A percentile compares a stretch with the other conserved stretches of the same genome.
Evolutionary conservation across 768 basidiomycete genomes (phyloP).

Genomic region (Boletus rufocinnamomeus): DNA sequence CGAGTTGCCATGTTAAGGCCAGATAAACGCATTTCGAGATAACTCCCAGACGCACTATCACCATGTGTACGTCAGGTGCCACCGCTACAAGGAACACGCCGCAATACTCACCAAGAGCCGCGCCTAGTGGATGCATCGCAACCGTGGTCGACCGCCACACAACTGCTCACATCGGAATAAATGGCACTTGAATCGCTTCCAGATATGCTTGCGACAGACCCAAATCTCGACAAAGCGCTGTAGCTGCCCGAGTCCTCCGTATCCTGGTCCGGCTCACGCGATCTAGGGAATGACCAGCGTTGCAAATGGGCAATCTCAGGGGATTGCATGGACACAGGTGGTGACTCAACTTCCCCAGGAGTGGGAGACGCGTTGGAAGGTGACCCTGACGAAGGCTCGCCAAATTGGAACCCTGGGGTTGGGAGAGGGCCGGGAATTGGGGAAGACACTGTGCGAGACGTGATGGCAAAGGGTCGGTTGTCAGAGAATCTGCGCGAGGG

Average conservation of each 20-base stretch:
- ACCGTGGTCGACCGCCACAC: conserved; percentile 34
- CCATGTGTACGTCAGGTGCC: conserved; percentile 25
- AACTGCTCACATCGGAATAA: conserved; percentile 47
- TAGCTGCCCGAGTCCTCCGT: conserved; percentile 55
- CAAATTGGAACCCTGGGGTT: conserved; percentile 63
- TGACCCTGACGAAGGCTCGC: conserved; percentile 50
- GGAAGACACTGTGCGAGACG: conserved; percentile 49
- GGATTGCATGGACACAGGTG: conserved; percentile 35
- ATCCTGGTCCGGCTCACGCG: conserved; percentile 47
- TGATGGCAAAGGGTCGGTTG: conserved; percentile 49
- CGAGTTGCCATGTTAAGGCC: conserved; percentile 34
- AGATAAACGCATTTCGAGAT: conserved; percentile 34
- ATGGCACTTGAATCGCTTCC: conserved; percentile 61
- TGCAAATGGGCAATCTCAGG: conserved; percentile 46
- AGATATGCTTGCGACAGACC: conserved; percentile 60
- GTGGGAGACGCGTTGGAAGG: conserved; percentile 50
- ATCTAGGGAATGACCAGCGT: conserved; percentile 45
- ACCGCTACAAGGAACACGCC: conserved; percentile 22
- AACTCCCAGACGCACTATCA: conserved; percentile 32
- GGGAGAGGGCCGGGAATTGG: conserved; percentile 58
- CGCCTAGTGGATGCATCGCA: conserved; percentile 38
- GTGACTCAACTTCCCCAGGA: conserved; percentile 45
- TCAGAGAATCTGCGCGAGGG: conserved; percentile 40
- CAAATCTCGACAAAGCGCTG: conserved; percentile 52
- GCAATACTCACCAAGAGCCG: conserved; percentile 30